phyloP scores from a whole-genome alignment of 768 basidiomycete species.

The Trametes punicea region DNA sequence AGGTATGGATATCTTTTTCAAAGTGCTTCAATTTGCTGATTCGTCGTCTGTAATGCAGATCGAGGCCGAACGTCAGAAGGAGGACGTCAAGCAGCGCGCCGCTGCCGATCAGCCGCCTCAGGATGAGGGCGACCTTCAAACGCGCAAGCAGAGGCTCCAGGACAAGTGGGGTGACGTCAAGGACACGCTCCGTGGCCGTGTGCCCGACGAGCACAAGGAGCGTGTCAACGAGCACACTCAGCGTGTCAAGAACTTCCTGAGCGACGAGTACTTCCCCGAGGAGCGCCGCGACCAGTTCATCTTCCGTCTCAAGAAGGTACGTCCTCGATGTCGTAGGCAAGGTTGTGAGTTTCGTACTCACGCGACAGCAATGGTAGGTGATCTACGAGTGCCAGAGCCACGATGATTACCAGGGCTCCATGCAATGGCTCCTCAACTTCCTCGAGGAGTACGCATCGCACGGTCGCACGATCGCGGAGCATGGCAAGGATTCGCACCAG shows the following conservation, averaged over 20 bases:
- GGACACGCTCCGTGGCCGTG: conserved; percentile 47
- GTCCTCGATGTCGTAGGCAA: background rate
- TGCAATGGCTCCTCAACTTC: conserved; percentile 66
- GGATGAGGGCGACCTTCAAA: conserved; percentile 35
- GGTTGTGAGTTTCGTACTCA: background rate
- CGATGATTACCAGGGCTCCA: conserved; percentile 78
- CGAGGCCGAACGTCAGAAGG: conserved; percentile 21
- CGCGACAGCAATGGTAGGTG: conserved; percentile 33
- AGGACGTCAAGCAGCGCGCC: conserved; percentile 21
- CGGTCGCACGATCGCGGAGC: conserved; percentile 29
- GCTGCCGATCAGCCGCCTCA: conserved; percentile 28
- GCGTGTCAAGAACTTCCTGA: conserved; percentile 62
- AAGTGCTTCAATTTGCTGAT: background rate
- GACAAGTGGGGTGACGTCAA: conserved; percentile 31
- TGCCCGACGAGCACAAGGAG: conserved; percentile 70
- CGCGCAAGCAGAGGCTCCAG: conserved; percentile 35
- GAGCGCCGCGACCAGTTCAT: conserved; percentile 92
- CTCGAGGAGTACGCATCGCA: conserved; percentile 57
- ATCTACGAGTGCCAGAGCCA: conserved; percentile 92
- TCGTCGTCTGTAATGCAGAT: too few species aligned
- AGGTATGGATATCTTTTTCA: conserved; percentile 5
- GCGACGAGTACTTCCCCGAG: conserved; percentile 85
- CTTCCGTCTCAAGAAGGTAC: conserved; percentile 82
- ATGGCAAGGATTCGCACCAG: conserved; percentile 24
- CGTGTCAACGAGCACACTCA: conserved; percentile 49